These are phyloP conservation scores for Trichoderma lentiforme DNA, from an alignment of 2,329 filamentous ascomycete genomes.

Conservation along the genomic window DNA sequence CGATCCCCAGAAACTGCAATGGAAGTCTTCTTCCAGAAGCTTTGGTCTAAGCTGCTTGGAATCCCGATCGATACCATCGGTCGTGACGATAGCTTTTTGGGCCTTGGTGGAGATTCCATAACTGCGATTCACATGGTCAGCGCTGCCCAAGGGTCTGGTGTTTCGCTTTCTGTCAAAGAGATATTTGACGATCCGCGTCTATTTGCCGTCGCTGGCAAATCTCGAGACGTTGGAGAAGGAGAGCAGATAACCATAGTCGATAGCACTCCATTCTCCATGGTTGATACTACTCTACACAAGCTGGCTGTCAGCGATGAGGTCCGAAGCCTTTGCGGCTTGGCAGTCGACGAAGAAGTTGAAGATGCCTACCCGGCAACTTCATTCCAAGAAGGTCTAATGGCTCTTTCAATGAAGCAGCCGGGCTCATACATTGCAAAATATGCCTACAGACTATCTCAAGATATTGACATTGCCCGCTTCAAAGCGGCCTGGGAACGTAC, in stretches of 20 bases:
- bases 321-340: neutral
- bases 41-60: constrained; percentile 12
- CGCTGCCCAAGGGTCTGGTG: neutral
- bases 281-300: neutral
- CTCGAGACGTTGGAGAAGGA: neutral
- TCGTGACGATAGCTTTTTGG: constrained; percentile 23
- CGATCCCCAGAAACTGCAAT: constrained; percentile 1
- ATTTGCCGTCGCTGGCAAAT: neutral
- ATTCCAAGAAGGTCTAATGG: constrained; percentile 22
- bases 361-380: constrained; percentile 21
- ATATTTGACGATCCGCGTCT: constrained; percentile 21
- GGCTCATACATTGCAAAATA: constrained; percentile 16
- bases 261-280: neutral
- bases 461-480: constrained; percentile 3
- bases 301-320: neutral
- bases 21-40: constrained; percentile 7
- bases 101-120: constrained; percentile 24
- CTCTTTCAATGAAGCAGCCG: constrained; percentile 18
- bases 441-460: neutral
- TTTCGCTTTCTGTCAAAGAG: constrained; percentile 18
- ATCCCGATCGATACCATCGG: constrained; percentile 19
- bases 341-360: neutral
- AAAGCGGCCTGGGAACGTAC: constrained; percentile 20
- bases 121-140: constrained; percentile 13
- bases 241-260: neutral